Evolutionary conservation across 768 basidiomycete genomes (phyloP), one percentile per base, ranked within the genome.

Genomic region (Panaeolus papilionaceus): DNA sequence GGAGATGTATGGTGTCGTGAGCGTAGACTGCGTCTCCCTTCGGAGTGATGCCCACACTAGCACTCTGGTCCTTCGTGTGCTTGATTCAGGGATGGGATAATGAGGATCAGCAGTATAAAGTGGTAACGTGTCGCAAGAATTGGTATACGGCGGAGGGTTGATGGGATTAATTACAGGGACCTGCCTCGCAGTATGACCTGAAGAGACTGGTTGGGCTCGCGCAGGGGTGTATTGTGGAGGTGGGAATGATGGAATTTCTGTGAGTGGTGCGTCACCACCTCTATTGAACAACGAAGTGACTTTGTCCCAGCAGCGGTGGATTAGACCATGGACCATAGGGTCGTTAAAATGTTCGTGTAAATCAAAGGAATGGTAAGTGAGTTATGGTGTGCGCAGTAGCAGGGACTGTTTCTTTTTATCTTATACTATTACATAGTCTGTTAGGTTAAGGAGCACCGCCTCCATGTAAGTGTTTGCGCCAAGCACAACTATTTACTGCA

Each of bases 111-210:
- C 11, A 14, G 28, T 58, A 33, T 58, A 58, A 28, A 58, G 16
- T 58, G 54, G 54, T 28, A 58, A 6, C 33, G 54, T 58, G 11
- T 58, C 54, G 54, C 54, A 37, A 18, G 54, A 58, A 26, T 26
- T 7, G 26, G 26, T 16, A 12, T 58, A 58, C 9, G 26, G 12
- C 6, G 54, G 54, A 14, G 33, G 54, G 7, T n/a, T 23, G 28
- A 58, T 58, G 54, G 54, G 54, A 28, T 12, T 10, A 6, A 58
- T 23, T 7, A 51, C 9, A 58, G 54, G 28, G 3, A 37, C 1
- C 11, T 11, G 28, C 20, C 20, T 33, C 12, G 54, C 28, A 5
- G 54, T 33, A 23, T 14, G 54, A 7, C 14, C 54, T 58, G 28
- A 16, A 10, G 33, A 16, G 37, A 28, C 54, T 10, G 26, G 54